Conservation (phyloP, 768 basidiomycete species). For the Macrocybe gigantea region DNA sequence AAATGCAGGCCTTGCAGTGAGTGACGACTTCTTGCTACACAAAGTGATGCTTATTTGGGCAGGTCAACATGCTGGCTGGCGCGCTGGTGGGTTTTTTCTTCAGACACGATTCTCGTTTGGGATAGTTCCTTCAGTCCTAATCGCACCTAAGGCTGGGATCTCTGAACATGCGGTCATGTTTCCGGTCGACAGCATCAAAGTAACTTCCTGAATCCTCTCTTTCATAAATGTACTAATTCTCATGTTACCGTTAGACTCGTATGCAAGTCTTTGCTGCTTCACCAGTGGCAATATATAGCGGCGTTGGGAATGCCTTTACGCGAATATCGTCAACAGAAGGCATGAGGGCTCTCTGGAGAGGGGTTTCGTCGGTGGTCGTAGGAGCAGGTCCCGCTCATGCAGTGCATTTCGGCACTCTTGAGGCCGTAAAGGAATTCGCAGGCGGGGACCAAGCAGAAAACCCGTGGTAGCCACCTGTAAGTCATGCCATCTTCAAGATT, state of each 20-base stretch:
- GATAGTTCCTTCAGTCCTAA: too few species aligned
- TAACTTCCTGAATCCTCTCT: constrained; percentile 26
- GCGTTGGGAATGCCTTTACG: constrained; percentile 85
- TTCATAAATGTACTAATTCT: constrained; percentile 1
- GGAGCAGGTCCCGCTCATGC: constrained; percentile 99
- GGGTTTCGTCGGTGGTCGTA: constrained; percentile 91
- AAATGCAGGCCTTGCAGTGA: constrained; percentile 73
- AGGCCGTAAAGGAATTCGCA: constrained; percentile 87
- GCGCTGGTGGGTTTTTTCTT: constrained; percentile 65
- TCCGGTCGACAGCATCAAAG: constrained; percentile 98
- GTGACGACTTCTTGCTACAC: constrained; percentile 17
- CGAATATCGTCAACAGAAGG: constrained; percentile 95
- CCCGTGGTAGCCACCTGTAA: constrained; percentile 86
- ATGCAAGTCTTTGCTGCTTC: constrained; percentile 97
- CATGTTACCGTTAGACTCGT: constrained; percentile 62
- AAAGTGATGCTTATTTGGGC: constrained; percentile 6
- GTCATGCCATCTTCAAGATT: constrained; percentile 16
- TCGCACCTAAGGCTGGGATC: constrained; percentile 76
- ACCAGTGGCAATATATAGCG: constrained; percentile 81
- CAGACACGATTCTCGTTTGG: too few species aligned
- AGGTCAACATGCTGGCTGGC: constrained; percentile 98
- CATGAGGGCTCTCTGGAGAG: constrained; percentile 86
- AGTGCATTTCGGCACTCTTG: constrained; percentile 94
- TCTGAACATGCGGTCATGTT: constrained; percentile 99
- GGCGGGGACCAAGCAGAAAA: constrained; percentile 80